Percentiles rank a stretch among this genome's conserved stretches.
Evolutionary conservation across 768 basidiomycete species (phyloP).

Genomic region (Hirschioporus abietinus): DNA sequence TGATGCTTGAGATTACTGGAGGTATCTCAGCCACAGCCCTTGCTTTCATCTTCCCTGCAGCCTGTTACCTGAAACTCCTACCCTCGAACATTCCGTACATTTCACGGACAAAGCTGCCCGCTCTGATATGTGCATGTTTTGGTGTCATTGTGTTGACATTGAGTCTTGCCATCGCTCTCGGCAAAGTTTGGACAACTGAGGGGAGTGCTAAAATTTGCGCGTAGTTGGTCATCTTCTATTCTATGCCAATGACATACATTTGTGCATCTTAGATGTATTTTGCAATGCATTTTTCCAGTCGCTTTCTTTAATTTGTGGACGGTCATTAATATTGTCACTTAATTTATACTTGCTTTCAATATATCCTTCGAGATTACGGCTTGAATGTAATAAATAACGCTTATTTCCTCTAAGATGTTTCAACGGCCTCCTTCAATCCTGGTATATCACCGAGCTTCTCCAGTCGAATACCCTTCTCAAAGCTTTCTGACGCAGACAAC

Average conservation of each 20-base stretch:
- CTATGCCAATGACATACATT: background rate
- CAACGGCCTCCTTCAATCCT: conserved; percentile 42
- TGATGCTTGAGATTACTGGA: conserved; percentile 97
- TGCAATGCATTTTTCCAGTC: background rate
- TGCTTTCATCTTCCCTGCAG: conserved; percentile 89
- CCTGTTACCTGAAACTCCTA: conserved; percentile 76
- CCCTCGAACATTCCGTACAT: conserved; percentile 56
- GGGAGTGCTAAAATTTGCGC: conserved; percentile 70
- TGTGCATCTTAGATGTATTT: conserved; percentile 1
- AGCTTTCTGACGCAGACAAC: conserved; percentile 64
- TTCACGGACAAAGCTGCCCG: conserved; percentile 69
- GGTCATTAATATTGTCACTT: conserved; percentile 13
- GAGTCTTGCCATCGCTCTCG: conserved; percentile 70
- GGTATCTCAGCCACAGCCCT: conserved; percentile 89
- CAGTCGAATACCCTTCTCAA: conserved; percentile 56
- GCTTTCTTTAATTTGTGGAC: conserved; percentile 11
- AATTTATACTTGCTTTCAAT: conserved; percentile 5
- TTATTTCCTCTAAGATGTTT: background rate
- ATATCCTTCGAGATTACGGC: background rate
- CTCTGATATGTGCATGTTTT: conserved; percentile 66
- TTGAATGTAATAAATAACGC: background rate
- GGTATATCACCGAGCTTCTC: conserved; percentile 53
- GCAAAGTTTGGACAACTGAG: conserved; percentile 72
- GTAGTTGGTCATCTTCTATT: conserved; percentile 31
- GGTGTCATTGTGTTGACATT: conserved; percentile 73